Evolutionary conservation across 306 rosid species (phyloP).

Genomic region (Ormosia semicastrata): DNA sequence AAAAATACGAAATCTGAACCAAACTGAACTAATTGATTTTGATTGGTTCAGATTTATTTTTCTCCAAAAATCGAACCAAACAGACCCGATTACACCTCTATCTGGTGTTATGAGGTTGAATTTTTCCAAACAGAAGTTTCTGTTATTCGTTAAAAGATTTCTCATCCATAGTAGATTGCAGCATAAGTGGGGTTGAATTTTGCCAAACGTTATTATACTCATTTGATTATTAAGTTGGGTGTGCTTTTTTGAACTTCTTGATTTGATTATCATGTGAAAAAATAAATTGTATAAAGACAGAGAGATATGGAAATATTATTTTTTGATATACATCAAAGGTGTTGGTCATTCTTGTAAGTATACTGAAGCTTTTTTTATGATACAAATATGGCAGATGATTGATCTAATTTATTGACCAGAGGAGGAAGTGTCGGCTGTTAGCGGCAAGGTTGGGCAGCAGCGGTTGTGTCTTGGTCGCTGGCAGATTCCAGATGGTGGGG

Average conservation of each 20-base stretch:
- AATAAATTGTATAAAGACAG: background rate
- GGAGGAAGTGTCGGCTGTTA: conserved; percentile 48
- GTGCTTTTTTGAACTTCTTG: background rate
- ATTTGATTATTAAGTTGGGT: background rate
- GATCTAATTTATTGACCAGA: conserved; percentile 64
- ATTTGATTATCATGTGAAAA: background rate
- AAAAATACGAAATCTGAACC: too few species aligned
- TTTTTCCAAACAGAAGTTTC: background rate
- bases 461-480: too few species aligned
- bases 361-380: background rate
- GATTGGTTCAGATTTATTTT: too few species aligned
- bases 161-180: background rate
- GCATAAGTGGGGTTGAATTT: background rate
- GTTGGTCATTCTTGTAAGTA: background rate
- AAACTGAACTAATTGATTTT: too few species aligned
- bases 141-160: background rate
- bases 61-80: too few species aligned
- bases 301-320: background rate
- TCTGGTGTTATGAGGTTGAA: too few species aligned
- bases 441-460: too few species aligned
- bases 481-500: too few species aligned
- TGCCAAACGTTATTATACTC: background rate
- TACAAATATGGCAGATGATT: conserved; percentile 72
- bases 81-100: too few species aligned
- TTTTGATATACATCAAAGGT: background rate